phyloP scores from a whole-genome alignment of 257 asterid species.

The Solanum bukasovii region DNA sequence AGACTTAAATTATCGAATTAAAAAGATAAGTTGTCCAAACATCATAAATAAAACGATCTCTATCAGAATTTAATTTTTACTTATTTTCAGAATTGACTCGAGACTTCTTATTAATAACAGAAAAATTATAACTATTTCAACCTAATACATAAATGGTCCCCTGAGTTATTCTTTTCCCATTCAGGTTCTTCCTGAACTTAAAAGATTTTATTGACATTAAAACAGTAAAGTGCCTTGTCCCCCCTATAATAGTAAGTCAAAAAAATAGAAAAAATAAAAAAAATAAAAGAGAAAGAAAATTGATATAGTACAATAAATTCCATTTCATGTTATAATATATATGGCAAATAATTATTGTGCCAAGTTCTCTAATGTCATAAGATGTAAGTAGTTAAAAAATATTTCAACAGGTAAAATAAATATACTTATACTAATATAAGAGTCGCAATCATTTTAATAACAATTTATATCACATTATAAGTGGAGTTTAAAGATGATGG shows the following conservation, averaged over 20 bases:
- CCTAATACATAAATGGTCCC: not conserved
- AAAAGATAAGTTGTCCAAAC: not conserved
- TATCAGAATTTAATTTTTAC: no score
- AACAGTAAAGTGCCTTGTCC: not conserved
- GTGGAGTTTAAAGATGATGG: accelerated
- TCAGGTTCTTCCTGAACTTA: not conserved
- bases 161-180: not conserved
- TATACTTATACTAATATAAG: not conserved
- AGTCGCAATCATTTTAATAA: not conserved
- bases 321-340: not conserved
- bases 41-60: no score
- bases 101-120: not conserved
- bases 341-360: not conserved
- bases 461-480: not conserved
- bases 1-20: no score
- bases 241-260: not conserved
- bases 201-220: not conserved
- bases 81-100: not conserved
- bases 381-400: not conserved
- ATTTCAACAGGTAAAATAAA: not conserved
- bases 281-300: not conserved
- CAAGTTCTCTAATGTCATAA: not conserved
- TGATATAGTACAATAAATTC: not conserved
- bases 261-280: not conserved
- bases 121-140: not conserved